These are phyloP conservation scores for Fusarium citri DNA, from an alignment of 2,329 filamentous ascomycete genomes.

Conservation along the genomic window DNA sequence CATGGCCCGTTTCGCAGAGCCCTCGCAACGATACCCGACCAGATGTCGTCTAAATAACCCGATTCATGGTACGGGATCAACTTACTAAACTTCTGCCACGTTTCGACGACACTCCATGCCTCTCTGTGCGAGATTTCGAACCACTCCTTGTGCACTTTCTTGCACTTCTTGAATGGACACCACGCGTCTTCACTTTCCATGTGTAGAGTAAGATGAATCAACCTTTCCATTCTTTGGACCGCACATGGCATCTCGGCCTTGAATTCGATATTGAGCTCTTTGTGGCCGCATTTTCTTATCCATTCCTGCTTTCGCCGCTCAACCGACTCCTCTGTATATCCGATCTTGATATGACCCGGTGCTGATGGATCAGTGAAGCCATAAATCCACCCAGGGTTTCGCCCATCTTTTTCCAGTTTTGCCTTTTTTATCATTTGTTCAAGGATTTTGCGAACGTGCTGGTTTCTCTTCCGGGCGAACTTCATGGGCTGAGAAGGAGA, in stretches of 20 bases:
- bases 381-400: constrained; percentile 4
- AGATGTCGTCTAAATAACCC: neutral
- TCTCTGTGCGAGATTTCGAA: neutral
- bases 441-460: neutral
- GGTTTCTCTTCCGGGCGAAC: neutral
- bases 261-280: neutral
- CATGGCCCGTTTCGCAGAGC: neutral
- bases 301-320: fast-evolving
- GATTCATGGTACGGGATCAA: neutral
- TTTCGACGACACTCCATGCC: neutral
- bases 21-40: neutral
- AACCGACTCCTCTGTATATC: neutral
- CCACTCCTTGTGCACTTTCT: constrained; percentile 7
- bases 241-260: neutral
- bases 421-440: neutral
- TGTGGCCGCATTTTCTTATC: neutral
- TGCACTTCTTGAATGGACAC: neutral
- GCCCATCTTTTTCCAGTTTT: fast-evolving
- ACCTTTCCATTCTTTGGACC: neutral
- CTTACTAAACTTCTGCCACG: constrained; percentile 12
- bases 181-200: fast-evolving
- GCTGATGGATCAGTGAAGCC: constrained; percentile 14
- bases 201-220: constrained; percentile 13
- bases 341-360: constrained; percentile 24
- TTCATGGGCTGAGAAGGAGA: neutral